A percentile compares a stretch with the other conserved stretches of the same genome.
phyloP scores from a whole-genome alignment of 495 filamentous ascomycete genomes.

The Penicillium ucsense region DNA sequence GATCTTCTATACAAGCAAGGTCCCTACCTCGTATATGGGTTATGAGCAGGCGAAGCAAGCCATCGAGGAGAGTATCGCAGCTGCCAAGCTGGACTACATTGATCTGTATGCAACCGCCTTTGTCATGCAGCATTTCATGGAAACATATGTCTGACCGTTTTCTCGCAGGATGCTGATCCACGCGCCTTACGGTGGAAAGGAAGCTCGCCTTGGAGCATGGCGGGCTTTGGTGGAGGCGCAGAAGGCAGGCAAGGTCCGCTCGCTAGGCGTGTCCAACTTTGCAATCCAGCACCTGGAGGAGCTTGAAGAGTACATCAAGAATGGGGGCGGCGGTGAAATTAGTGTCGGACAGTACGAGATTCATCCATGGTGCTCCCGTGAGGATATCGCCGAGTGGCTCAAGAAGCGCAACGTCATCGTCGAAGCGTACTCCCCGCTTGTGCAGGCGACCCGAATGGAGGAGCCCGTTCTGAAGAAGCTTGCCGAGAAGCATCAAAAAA shows the following conservation, averaged over 20 bases:
- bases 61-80: slow-evolving; percentile 38
- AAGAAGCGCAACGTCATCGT: slow-evolving; percentile 55
- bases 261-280: slow-evolving; percentile 49
- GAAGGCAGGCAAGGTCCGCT: slow-evolving; percentile 41
- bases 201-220: slow-evolving; percentile 42
- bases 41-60: slow-evolving; percentile 43
- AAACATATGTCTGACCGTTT: neutral
- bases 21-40: slow-evolving; percentile 33
- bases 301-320: slow-evolving; percentile 64
- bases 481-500: slow-evolving; percentile 61
- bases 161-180: slow-evolving; percentile 40
- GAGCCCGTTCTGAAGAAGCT: slow-evolving; percentile 53
- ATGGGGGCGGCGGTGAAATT: slow-evolving; percentile 64
- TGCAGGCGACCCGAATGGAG: slow-evolving; percentile 54
- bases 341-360: slow-evolving; percentile 83
- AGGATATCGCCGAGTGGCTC: slow-evolving; percentile 71
- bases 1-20: slow-evolving; percentile 50
- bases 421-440: slow-evolving; percentile 74
- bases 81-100: slow-evolving; percentile 43
- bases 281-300: slow-evolving; percentile 46
- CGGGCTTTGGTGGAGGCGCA: slow-evolving; percentile 46
- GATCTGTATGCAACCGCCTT: slow-evolving; percentile 31
- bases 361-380: slow-evolving; percentile 76
- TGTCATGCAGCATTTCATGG: neutral
- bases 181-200: slow-evolving; percentile 45